phyloP scores from a whole-genome alignment of 306 rosid genomes.

The Argentina anserina region DNA sequence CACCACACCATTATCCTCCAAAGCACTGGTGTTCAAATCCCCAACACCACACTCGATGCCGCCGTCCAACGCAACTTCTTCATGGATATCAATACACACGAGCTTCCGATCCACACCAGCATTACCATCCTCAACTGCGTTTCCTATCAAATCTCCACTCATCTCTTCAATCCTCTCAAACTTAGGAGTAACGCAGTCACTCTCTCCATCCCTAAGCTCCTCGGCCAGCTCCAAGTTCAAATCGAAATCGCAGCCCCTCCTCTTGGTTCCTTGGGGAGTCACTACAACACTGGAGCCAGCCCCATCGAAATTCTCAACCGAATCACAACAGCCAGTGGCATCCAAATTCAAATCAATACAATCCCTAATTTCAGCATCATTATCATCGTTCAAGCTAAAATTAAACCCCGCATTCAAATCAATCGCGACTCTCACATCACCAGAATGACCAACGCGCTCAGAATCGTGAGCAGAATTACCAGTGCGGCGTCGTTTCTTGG shows the following conservation, averaged over 20 bases:
- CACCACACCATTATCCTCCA: slow-evolving; percentile 31
- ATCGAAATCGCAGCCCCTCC: slow-evolving; percentile 65
- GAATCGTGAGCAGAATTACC: slow-evolving; percentile 31
- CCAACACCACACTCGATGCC: slow-evolving; percentile 25
- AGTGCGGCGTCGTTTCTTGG: slow-evolving; percentile 60
- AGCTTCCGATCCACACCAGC: slow-evolving; percentile 29
- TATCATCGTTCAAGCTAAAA: slow-evolving; percentile 31
- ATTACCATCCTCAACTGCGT: slow-evolving; percentile 30
- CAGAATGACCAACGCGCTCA: neutral
- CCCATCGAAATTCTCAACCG: slow-evolving; percentile 31
- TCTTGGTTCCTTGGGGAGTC: slow-evolving; percentile 26
- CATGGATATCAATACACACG: slow-evolving; percentile 29
- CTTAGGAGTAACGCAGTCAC: slow-evolving; percentile 28
- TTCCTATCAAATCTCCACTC: slow-evolving; percentile 20
- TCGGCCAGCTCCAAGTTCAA: slow-evolving; percentile 75
- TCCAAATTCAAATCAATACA: slow-evolving; percentile 81
- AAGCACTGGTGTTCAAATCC: slow-evolving; percentile 29
- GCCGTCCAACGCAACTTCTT: slow-evolving; percentile 22
- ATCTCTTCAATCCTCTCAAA: slow-evolving; percentile 25
- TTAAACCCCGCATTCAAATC: slow-evolving; percentile 45
- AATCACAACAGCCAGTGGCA: slow-evolving; percentile 48
- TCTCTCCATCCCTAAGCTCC: slow-evolving; percentile 43
- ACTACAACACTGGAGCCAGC: slow-evolving; percentile 29
- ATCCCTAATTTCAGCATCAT: slow-evolving; percentile 26
- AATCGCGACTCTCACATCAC: slow-evolving; percentile 19